A percentile compares a stretch with the other conserved stretches of the same genome.
phyloP scores from a whole-genome alignment of 1,284 basidiomycete genomes.

The Apiotrichum mycotoxinovorans region DNA sequence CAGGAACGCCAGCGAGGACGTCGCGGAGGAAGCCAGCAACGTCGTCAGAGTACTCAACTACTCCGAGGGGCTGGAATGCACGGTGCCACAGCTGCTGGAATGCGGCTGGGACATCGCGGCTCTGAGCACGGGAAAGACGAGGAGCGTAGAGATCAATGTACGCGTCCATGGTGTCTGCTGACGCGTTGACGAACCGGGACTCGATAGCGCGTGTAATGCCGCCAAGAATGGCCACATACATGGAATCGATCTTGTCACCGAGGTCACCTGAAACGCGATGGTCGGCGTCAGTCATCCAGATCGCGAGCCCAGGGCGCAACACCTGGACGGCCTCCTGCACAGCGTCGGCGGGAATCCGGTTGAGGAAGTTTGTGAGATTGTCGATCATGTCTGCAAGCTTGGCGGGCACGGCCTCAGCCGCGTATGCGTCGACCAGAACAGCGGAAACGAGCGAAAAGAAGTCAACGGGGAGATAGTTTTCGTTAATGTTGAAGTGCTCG shows the following conservation, averaged over 20 bases:
- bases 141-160: constrained; percentile 37
- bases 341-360: constrained; percentile 17
- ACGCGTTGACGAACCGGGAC: constrained; percentile 17
- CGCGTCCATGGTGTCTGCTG: constrained; percentile 26
- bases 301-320: constrained; percentile 14
- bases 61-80: constrained; percentile 25
- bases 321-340: constrained; percentile 19
- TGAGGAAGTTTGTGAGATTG: constrained; percentile 14
- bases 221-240: constrained; percentile 35
- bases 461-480: constrained; percentile 38
- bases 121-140: constrained; percentile 29
- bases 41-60: constrained; percentile 30
- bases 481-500: constrained; percentile 34
- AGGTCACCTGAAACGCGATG: constrained; percentile 9
- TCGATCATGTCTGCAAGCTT: constrained; percentile 19
- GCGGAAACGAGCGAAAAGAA: constrained; percentile 33
- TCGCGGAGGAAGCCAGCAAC: constrained; percentile 34
- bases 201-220: constrained; percentile 25
- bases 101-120: constrained; percentile 23
- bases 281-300: constrained; percentile 31
- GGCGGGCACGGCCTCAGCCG: neutral
- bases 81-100: constrained; percentile 41
- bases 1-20: constrained; percentile 32
- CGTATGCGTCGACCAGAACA: constrained; percentile 29
- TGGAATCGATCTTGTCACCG: constrained; percentile 27